Evolutionary conservation across 371 early-diverging fungal species (phyloP), one percentile per base, ranked within the genome.

Genomic region (Coemansia sp.): DNA sequence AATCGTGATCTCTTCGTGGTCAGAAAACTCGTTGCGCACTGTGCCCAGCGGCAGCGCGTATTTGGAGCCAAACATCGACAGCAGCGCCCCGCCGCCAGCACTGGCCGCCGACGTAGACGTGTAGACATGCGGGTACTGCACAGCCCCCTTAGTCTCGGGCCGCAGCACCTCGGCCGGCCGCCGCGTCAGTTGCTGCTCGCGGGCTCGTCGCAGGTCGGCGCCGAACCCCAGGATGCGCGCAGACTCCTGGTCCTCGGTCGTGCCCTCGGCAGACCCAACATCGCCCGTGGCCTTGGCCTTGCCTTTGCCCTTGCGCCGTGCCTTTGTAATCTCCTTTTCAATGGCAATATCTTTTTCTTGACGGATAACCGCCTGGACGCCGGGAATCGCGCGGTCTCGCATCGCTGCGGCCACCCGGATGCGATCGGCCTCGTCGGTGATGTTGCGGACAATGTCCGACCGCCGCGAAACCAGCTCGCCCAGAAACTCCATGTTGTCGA

Each of bases 1-100:
- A 38, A 94, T 87, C 0, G 82, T 87, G 5, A 92, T 84, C 70
- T 93, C 93, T 48, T 93, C 92, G 63, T 92, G 88, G 60, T 90
- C 86, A 67, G 52, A 62, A 66, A 70, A 63, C 57, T 90, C 87
- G 16, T 85, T 77, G 31, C 87, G 86, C 4, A 63, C 70, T 1
- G 90, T 86, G 6, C 93, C 93, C 36, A 70, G 78, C 5, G 93
- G 93, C 39, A 93, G 70, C 14, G 88, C 79, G 76, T 82, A 88
- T 54, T 83, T 79, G 14, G 86, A 78, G 35, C 93, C 92, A 67
- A 87, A 80, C 63, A 70, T 72, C n/a, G 79, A 76, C 13, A 71
- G 65, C 58, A 72, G 59, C 50, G 66, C 58, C 5, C 74, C 70
- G 36, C 79, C 71, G 31, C 41, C 26, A 26, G 26, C 36, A 3